A percentile compares a stretch with the other conserved stretches of the same genome.
phyloP scores from a whole-genome alignment of 768 basidiomycete genomes.

The Leccinum disarticulatum region DNA sequence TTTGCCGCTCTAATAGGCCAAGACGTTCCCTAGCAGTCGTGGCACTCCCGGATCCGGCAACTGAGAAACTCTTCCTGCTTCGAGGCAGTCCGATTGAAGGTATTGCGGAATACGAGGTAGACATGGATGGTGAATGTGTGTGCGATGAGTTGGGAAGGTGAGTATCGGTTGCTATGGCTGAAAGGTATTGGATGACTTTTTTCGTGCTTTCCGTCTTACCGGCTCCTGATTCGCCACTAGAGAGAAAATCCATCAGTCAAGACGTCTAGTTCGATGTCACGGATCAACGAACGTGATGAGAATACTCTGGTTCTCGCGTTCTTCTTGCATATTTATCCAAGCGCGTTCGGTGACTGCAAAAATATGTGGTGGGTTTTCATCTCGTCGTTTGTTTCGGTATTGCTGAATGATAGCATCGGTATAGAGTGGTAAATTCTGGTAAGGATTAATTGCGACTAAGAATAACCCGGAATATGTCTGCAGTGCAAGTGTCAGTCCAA shows the following conservation, averaged over 20 bases:
- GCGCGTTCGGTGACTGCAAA: constrained; percentile 97
- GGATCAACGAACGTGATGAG: constrained; percentile 81
- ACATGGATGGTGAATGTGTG: constrained; percentile 63
- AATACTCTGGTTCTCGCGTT: constrained; percentile 96
- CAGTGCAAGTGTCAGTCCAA: constrained; percentile 13
- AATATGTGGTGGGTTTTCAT: constrained; percentile 94
- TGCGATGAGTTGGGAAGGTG: constrained; percentile 59
- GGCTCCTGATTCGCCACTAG: constrained; percentile 95
- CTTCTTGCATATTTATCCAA: constrained; percentile 98
- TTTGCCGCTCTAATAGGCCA: constrained; percentile 91
- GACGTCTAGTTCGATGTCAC: neutral
- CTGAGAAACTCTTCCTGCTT: constrained; percentile 52
- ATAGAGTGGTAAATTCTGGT: constrained; percentile 89
- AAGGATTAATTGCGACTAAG: constrained; percentile 97
- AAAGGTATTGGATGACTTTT: constrained; percentile 99
- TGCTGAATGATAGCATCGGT: constrained; percentile 84
- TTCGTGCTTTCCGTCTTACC: constrained; percentile 99
- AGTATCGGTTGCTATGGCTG: constrained; percentile 88
- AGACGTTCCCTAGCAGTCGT: constrained; percentile 70
- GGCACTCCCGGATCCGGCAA: constrained; percentile 43
- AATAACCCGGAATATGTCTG: constrained; percentile 96
- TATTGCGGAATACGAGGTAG: constrained; percentile 54
- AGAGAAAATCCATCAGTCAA: constrained; percentile 11
- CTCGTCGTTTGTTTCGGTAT: constrained; percentile 85
- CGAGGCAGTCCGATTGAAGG: constrained; percentile 70